phyloP scores from a whole-genome alignment of 2,329 filamentous ascomycete species.

The Sclerotinia trifoliorum region DNA sequence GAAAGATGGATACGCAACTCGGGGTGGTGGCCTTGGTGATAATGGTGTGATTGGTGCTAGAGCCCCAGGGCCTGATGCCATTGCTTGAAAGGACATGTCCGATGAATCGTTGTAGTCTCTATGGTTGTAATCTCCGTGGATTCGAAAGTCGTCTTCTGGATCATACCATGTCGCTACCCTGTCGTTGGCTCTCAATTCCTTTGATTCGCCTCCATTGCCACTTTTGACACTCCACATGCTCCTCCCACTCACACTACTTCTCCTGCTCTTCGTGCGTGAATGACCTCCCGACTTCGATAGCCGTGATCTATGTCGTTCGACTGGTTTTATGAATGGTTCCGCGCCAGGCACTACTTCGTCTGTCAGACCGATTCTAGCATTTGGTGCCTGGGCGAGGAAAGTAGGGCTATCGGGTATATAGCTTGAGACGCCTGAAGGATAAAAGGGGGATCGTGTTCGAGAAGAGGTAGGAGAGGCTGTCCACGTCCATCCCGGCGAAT shows the following conservation, averaged over 20 bases:
- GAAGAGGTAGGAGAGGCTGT: constrained; percentile 31
- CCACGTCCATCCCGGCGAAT: constrained; percentile 35
- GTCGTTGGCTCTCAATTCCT: constrained; percentile 28
- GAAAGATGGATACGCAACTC: not conserved
- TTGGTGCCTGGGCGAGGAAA: constrained; percentile 59
- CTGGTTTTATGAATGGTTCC: constrained; percentile 54
- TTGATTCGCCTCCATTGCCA: constrained; percentile 23
- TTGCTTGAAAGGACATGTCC: constrained; percentile 12
- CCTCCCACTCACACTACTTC: constrained; percentile 37
- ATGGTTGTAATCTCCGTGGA: constrained; percentile 25
- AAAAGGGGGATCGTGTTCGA: constrained; percentile 24
- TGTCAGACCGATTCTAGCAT: constrained; percentile 60
- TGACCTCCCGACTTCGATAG: constrained; percentile 48
- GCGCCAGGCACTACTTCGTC: constrained; percentile 61
- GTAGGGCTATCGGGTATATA: constrained; percentile 41
- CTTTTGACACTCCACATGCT: constrained; percentile 35
- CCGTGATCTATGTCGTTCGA: constrained; percentile 54
- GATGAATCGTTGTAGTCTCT: constrained; percentile 31
- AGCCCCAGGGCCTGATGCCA: not conserved
- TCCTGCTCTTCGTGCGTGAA: constrained; percentile 36
- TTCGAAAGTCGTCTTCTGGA: constrained; percentile 29
- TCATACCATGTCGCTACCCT: constrained; percentile 34
- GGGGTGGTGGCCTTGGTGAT: constrained; percentile 16
- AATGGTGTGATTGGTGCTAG: constrained; percentile 8
- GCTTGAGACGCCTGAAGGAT: constrained; percentile 38